These are phyloP conservation scores for Benincasa hispida DNA, from an alignment of 306 rosid genomes.

Conservation along the genomic window DNA sequence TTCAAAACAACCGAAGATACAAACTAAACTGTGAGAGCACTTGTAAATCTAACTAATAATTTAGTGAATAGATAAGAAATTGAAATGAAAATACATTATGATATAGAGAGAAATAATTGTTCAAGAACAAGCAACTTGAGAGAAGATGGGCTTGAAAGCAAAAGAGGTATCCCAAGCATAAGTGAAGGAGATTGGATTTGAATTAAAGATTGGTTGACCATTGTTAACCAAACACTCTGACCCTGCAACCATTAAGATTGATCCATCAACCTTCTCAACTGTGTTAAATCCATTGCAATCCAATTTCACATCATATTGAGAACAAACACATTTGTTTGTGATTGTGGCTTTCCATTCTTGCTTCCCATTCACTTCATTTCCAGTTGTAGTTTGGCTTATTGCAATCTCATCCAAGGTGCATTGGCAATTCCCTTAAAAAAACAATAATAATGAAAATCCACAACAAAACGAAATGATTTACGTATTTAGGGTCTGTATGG, in stretches of 20 bases:
- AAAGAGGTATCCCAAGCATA: slow-evolving; percentile 14
- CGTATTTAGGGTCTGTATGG: too few relatives aligned
- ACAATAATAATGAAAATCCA: too few relatives aligned
- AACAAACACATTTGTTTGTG: slow-evolving; percentile 7
- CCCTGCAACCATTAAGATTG: not conserved
- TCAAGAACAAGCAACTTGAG: slow-evolving; percentile 3
- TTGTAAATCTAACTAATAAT: too few relatives aligned
- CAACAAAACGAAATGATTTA: too few relatives aligned
- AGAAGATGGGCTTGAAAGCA: not conserved
- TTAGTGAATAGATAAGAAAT: too few relatives aligned
- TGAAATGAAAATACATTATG: too few relatives aligned
- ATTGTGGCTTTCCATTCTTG: not conserved
- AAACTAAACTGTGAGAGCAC: too few relatives aligned
- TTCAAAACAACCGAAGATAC: too few relatives aligned
- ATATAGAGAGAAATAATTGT: too few relatives aligned
- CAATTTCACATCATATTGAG: slow-evolving; percentile 7
- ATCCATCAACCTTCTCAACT: not conserved
- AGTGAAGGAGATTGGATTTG: not conserved
- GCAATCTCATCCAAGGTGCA: not conserved
- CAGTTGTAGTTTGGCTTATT: not conserved
- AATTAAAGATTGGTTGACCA: not conserved
- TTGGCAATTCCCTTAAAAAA: not conserved
- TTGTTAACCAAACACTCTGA: slow-evolving; percentile 1
- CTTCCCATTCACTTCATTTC: not conserved
- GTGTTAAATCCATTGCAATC: not conserved